Conservation (phyloP, 495 filamentous ascomycete species). For the Immersiella caudata region DNA sequence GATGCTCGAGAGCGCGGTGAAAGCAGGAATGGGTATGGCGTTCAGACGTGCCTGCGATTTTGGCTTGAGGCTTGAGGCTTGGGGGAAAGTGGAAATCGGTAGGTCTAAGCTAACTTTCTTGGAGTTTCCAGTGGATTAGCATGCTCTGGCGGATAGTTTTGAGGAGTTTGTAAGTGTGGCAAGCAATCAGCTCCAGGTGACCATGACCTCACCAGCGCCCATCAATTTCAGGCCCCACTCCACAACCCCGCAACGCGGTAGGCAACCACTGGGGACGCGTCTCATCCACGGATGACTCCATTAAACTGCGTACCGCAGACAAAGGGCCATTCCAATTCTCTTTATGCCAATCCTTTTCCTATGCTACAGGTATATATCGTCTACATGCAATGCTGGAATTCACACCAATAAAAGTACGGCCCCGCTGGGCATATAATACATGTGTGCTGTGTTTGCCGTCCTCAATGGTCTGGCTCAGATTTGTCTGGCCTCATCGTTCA, state of each 20-base stretch:
- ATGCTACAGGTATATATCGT: background rate
- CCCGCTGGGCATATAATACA: conserved; percentile 2
- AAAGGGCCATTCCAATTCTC: too few relatives aligned
- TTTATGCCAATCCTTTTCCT: background rate
- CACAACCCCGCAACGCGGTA: conserved; percentile 6
- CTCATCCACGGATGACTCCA: background rate
- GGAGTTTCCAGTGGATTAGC: too few relatives aligned
- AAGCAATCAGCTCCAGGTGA: background rate
- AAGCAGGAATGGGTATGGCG: too few relatives aligned
- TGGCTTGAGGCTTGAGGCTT: background rate
- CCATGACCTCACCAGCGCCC: conserved; percentile 15
- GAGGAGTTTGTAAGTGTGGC: background rate
- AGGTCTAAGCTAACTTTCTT: background rate
- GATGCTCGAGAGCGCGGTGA: too few relatives aligned
- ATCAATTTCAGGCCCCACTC: background rate
- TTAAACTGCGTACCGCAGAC: too few relatives aligned
- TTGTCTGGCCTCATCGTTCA: background rate
- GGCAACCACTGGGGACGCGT: conserved; percentile 6
- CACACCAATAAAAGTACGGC: background rate
- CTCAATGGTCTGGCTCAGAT: background rate
- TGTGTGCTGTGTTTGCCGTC: background rate
- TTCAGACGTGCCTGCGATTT: too few relatives aligned
- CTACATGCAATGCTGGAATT: background rate
- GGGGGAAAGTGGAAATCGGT: background rate
- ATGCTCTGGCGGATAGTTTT: background rate